Evolutionary conservation across 225 moss, liverwort and hornwort species (phyloP), one percentile per base, ranked within the genome.

Genomic region (Polytrichum formosum): DNA sequence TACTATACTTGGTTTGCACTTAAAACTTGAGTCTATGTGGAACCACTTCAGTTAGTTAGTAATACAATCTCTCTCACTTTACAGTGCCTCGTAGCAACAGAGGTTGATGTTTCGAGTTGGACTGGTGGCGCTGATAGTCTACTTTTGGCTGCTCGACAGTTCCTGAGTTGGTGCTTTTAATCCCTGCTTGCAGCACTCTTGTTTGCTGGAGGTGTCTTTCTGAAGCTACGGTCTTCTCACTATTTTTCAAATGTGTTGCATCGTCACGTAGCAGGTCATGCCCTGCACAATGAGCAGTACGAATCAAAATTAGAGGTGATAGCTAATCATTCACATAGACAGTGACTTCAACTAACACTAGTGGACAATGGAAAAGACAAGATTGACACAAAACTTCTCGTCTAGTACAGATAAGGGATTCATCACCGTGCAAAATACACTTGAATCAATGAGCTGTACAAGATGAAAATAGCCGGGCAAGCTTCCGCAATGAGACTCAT

Each of bases 161-260:
- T 30, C 26, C 35, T 37, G 35, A 7, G 5, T 21, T 37, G n/a
- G 53, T 9, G 9, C 16, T 37, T n/a, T 69, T 26, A 27, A 53
- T 56, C 55, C 26, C 69, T 28, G 28, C 54, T 69, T 55, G 54
- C 56, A 54, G 29, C n/a, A 53, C 18, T 25, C 29, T 55, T 26
- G 69, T 54, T 54, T 69, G 54, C 56, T 69, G 69, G 18, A 69
- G 56, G 69, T 69, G 69, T 8, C 69, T 69, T 19, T 69, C 69
- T 21, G 69, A 55, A 23, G 22, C 53, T 21, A 55, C 29, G 26
- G 55, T 16, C 25, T 69, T 69, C 54, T 69, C 54, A 54, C 27
- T 28, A 28, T 6, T 21, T 27, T 55, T 69, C 22, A 25, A 17
- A 55, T 28, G 3, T 16, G 46, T 56, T 26, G 69, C 56, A 55